A percentile compares a stretch with the other conserved stretches of the same genome.
phyloP scores from a whole-genome alignment of 2,329 filamentous ascomycete species.

The Shiraia bambusicola region DNA sequence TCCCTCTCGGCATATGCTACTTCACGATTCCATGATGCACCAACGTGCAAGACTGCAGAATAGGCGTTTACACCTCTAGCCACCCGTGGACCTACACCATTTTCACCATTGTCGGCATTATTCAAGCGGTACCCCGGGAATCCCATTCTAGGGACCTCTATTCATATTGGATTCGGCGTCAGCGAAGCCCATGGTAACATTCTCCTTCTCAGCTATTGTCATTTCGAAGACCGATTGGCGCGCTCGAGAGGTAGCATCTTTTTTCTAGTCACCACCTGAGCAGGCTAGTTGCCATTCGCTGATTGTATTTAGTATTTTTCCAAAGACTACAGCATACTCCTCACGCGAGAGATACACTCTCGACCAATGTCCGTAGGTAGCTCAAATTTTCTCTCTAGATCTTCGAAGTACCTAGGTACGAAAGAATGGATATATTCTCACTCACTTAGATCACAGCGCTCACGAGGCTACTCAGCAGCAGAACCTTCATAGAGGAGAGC shows the following conservation, averaged over 20 bases:
- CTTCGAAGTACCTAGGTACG: not conserved
- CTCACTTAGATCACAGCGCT: not conserved
- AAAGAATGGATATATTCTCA: not conserved
- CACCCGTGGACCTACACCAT: too few relatives aligned
- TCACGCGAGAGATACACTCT: slow-evolving; percentile 8
- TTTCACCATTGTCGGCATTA: slow-evolving; percentile 29
- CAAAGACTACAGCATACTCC: not conserved
- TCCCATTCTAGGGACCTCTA: slow-evolving; percentile 28
- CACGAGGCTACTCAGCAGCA: not conserved
- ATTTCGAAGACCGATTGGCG: slow-evolving; percentile 38
- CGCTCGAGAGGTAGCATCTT: slow-evolving; percentile 29
- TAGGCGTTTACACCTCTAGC: slow-evolving; percentile 13
- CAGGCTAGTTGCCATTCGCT: slow-evolving; percentile 6
- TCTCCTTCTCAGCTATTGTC: slow-evolving; percentile 44
- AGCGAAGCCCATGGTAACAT: slow-evolving; percentile 30
- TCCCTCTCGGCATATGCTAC: slow-evolving; percentile 65
- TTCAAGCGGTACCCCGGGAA: slow-evolving; percentile 38
- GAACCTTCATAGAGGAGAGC: not conserved
- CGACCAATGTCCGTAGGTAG: slow-evolving; percentile 6
- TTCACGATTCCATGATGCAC: slow-evolving; percentile 69
- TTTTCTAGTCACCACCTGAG: too few relatives aligned
- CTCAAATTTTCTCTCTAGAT: not conserved
- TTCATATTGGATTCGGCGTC: slow-evolving; percentile 21
- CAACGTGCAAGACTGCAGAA: slow-evolving; percentile 39
- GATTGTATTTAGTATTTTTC: not conserved